Evolutionary conservation across 768 basidiomycete genomes (phyloP), one percentile per base, ranked within the genome.

Genomic region (Termitomyces sp.): DNA sequence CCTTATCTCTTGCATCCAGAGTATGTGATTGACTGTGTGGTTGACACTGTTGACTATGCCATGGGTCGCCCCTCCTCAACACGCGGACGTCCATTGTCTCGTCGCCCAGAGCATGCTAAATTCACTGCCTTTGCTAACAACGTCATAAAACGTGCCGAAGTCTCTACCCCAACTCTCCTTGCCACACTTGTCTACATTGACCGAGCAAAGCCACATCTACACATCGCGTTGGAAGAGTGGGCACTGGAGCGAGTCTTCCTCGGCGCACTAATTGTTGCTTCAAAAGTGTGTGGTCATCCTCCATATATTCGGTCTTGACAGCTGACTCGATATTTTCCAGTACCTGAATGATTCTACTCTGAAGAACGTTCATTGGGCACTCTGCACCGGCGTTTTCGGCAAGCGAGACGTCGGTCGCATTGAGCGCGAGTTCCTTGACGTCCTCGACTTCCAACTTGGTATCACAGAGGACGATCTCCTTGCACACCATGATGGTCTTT

Each of bases 191-290:
- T 87, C 70, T 93, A 92, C 73, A 87, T 92, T 70, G 78, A 86
- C 74, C 77, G 91, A 59, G 88, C 91, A 3, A 86, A 86, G 67
- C 88, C 88, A 3, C 88, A 91, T 72, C 80, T 93, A 47, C 87
- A 89, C 69, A 92, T 92, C 65, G 88, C 88, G 9, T 77, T 90
- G 62, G 89, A 91, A 70, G 86, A 91, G 68, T 92, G 90, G 90
- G 94, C 93, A 14, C 81, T 91, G 53, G 92, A 95, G 74, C 86
- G 94, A 46, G 93, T 96, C 36, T 95, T 96, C 76, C 83, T 96
- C 47, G 94, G 94, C 55, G 87, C 92, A n/a, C 74, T 95, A 65
- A 94, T 96, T 73, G 79, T 85, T 51, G 93, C 94, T 7, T 88
- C 88, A 76, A 96, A 95, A 81, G 88, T 90, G 71, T 65, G 70